These are phyloP conservation scores for Chytridium lagenaria DNA, from an alignment of 371 early-diverging fungal species.

Conservation along the genomic window DNA sequence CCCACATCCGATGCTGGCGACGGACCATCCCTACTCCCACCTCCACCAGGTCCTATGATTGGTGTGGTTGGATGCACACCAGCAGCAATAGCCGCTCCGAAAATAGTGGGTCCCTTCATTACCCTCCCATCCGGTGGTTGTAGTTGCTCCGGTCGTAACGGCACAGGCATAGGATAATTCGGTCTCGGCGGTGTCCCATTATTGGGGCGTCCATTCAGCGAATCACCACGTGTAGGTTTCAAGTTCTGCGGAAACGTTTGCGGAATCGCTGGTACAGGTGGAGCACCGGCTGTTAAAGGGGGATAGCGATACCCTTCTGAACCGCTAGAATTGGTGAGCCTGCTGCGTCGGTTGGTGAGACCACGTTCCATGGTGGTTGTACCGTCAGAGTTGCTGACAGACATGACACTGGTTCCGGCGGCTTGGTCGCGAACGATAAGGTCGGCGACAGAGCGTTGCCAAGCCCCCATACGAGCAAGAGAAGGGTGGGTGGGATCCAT, in stretches of 20 bases:
- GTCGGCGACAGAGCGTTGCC: constrained; percentile 28
- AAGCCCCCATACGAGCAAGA: constrained; percentile 23
- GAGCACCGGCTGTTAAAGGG: not conserved
- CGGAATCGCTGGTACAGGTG: constrained; percentile 14
- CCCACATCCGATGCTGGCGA: constrained; percentile 8
- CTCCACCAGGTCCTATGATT: not conserved
- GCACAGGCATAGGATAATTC: constrained; percentile 17
- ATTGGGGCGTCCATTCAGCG: not conserved
- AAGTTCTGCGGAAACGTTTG: not conserved
- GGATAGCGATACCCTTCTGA: not conserved
- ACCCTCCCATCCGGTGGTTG: constrained; percentile 19
- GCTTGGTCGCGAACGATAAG: constrained; percentile 23
- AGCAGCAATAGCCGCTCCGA: constrained; percentile 24
- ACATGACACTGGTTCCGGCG: constrained; percentile 15
- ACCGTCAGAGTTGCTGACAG: constrained; percentile 17
- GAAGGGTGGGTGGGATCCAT: constrained; percentile 25
- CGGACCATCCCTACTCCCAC: not conserved
- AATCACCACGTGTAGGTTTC: not conserved
- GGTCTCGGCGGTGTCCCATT: too few species aligned
- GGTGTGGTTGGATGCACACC: constrained; percentile 23
- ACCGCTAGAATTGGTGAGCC: not conserved
- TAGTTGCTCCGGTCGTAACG: constrained; percentile 14
- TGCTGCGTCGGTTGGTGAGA: not conserved
- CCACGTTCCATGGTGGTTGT: constrained; percentile 12
- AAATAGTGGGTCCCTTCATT: constrained; percentile 24